Base-by-base conservation (phyloP, 2,329 filamentous ascomycete species). In the Exophiala alcalophila region DNA sequence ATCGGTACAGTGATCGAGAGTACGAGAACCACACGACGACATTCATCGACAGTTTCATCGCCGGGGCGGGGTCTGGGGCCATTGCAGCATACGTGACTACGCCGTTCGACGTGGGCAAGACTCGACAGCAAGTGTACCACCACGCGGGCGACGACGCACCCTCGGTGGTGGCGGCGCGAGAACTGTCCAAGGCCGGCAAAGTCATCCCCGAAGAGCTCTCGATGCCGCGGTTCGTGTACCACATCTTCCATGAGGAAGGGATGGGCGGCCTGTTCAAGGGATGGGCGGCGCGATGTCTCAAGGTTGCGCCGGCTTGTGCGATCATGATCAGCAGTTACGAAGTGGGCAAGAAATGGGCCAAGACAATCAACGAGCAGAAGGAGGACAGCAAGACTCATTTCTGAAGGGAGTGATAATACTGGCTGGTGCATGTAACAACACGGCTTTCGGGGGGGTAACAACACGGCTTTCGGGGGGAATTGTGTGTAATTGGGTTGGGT, bases 281-380 rank as follows among this genome's bases (percentile, higher is more conserved):
- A 29, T 96, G 90, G 87, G 83, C 88, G 16, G 89, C 92, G 0
- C 76, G 92, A 26, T 94, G 88, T 54, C 71, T 97, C 48, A 97
- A 97, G 64, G 90, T 98, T 4, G 91, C 92, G 1, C 92, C 92
- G 1, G 88, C 91, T 0, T 98, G 92, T 66, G 92, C 92, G 19
- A 97, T 98, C 62, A 98, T 98, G 92, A 97, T 98, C 61, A 94
- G 87, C 62, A 95, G 84, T 61, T 98, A 97, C 64, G 92, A 98
- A 65, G 78, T 97, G 25, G 90, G 92, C 36, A 98, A 98, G 74
- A 83, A 86, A 64, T 82, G 85, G 62, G 94, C 94, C 23, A 75
- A 80, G 40, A 76, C 78, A 8, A 79, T 87, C 35, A 96, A 97
- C 54, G 74, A 81, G 56, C 70, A 69, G 54, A 67, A 66, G 40